Evolutionary conservation across 2,329 filamentous ascomycete species (phyloP).

Genomic region (Penicillium janthinellum): DNA sequence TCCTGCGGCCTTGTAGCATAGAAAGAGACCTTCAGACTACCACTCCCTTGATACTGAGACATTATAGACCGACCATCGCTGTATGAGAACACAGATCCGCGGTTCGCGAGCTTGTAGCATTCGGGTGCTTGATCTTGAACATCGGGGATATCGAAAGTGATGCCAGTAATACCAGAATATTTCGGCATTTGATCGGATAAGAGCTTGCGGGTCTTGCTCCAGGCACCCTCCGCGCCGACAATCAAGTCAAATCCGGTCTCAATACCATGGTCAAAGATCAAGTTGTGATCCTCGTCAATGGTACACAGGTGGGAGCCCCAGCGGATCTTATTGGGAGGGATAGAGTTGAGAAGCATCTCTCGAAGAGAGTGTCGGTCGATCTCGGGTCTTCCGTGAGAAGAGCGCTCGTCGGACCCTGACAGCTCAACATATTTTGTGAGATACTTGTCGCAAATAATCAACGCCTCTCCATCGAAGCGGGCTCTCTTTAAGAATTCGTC

Average conservation of each 20-base stretch:
- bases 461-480: slow-evolving; percentile 23
- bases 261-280: slow-evolving; percentile 16
- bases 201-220: slow-evolving; percentile 31
- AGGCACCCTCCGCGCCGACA: slow-evolving; percentile 33
- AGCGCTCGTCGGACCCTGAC: slow-evolving; percentile 13
- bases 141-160: slow-evolving; percentile 23
- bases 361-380: slow-evolving; percentile 30
- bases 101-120: slow-evolving; percentile 15
- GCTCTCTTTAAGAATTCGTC: slow-evolving; percentile 28
- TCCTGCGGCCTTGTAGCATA: slow-evolving; percentile 9
- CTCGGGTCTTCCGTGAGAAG: slow-evolving; percentile 25
- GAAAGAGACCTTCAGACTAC: slow-evolving; percentile 14
- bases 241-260: slow-evolving; percentile 28
- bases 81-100: slow-evolving; percentile 26
- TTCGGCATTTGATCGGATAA: slow-evolving; percentile 23
- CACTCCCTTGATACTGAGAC: slow-evolving; percentile 26
- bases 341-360: slow-evolving; percentile 26
- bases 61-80: slow-evolving; percentile 27
- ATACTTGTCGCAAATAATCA: slow-evolving; percentile 23
- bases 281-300: slow-evolving; percentile 14
- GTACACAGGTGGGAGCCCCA: slow-evolving; percentile 28
- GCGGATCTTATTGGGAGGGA: slow-evolving; percentile 26
- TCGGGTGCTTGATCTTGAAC: slow-evolving; percentile 21
- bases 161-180: slow-evolving; percentile 26
- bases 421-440: slow-evolving; percentile 16